Conservation (phyloP, 495 filamentous ascomycete genomes). For the Neurospora sp. region DNA sequence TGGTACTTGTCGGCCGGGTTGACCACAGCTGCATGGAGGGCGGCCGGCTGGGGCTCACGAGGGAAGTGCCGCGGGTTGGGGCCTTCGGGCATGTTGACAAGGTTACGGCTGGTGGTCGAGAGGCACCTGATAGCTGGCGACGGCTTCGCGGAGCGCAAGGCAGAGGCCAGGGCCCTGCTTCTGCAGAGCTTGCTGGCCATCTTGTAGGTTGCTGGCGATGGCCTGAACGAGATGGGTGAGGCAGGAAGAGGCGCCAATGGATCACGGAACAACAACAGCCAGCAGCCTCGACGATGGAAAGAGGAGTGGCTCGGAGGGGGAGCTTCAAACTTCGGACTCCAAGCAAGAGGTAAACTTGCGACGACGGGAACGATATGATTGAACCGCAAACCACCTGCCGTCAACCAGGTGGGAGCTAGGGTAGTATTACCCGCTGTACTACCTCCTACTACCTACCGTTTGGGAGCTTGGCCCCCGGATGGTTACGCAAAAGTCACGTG, state of each 20-base stretch:
- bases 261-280: neutral
- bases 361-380: neutral
- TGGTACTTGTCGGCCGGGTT: slow-evolving; percentile 91
- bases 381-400: neutral
- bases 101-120: slow-evolving; percentile 35
- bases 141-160: slow-evolving; percentile 44
- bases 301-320: neutral
- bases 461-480: neutral
- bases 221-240: slow-evolving; percentile 22
- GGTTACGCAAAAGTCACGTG: neutral
- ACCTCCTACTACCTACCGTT: neutral
- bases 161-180: slow-evolving; percentile 51
- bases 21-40: slow-evolving; percentile 67
- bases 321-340: neutral
- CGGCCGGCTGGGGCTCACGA: slow-evolving; percentile 32
- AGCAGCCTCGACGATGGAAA: neutral
- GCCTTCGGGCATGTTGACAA: slow-evolving; percentile 43
- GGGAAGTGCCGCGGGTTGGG: slow-evolving; percentile 62
- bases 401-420: neutral
- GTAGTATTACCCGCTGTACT: neutral
- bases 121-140: slow-evolving; percentile 36
- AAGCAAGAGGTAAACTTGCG: neutral
- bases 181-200: slow-evolving; percentile 60
- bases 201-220: slow-evolving; percentile 28
- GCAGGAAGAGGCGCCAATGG: neutral